A percentile compares a stretch with the other conserved stretches of the same genome.
Conservation (phyloP, 164 flowering plant species). For the Tinospora cordifolia region DNA sequence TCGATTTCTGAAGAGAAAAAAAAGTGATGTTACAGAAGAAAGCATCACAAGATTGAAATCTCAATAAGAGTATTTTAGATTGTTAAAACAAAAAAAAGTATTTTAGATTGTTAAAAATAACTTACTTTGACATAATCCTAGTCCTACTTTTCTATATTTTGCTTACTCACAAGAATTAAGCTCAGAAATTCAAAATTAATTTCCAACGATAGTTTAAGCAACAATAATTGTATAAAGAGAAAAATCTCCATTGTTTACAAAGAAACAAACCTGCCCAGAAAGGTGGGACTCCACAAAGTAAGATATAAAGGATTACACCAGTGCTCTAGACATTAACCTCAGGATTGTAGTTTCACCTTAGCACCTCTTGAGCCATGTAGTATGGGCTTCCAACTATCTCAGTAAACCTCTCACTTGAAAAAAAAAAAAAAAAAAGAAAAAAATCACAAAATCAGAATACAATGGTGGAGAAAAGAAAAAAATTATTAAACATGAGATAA, state of each 20-base stretch:
- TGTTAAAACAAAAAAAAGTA: background rate
- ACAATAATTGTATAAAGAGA: background rate
- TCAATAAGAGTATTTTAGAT: background rate
- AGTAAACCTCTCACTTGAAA: constrained; percentile 59
- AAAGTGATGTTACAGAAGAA: background rate
- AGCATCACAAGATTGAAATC: background rate
- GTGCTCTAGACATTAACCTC: constrained; percentile 96
- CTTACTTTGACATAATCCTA: background rate
- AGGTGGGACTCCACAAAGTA: constrained; percentile 89
- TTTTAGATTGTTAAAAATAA: no score
- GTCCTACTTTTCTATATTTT: background rate
- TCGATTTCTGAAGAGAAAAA: constrained; percentile 69
- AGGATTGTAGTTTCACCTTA: constrained; percentile 74
- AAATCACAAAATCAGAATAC: background rate
- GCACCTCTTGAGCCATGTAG: constrained; percentile 97
- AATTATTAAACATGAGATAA: background rate
- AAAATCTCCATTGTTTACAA: background rate
- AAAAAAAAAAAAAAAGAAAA: constrained; percentile 18
- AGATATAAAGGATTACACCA: constrained; percentile 83
- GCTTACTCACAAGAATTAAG: background rate
- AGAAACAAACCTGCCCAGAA: constrained; percentile 85
- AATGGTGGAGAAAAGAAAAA: background rate
- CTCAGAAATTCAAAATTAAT: background rate
- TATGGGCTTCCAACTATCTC: constrained; percentile 97
- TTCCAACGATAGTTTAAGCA: no score